phyloP scores from a whole-genome alignment of 768 basidiomycete species.

The Auricularia sp. region DNA sequence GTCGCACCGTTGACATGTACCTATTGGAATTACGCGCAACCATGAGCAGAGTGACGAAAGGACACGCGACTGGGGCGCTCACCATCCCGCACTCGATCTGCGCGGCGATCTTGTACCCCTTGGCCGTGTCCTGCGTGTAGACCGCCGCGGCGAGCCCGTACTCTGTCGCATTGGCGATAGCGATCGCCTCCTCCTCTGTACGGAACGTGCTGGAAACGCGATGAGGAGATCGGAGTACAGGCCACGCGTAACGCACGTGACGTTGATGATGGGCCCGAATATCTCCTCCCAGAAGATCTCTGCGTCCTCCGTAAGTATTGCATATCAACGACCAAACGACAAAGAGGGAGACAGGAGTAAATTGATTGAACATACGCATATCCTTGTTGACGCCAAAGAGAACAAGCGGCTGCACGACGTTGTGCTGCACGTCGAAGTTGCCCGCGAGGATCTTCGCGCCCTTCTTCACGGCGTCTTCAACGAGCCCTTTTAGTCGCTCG shows the following conservation, averaged over 20 bases:
- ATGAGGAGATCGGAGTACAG: background rate
- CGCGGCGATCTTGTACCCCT: constrained; percentile 17
- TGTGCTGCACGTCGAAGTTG: background rate
- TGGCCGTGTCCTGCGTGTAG: constrained; percentile 16
- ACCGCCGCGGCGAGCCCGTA: constrained; percentile 25
- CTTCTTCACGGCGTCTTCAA: constrained; percentile 12
- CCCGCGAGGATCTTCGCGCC: constrained; percentile 2
- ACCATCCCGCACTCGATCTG: constrained; percentile 21
- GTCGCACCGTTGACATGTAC: constrained; percentile 23
- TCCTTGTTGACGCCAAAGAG: background rate
- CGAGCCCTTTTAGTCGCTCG: constrained; percentile 7
- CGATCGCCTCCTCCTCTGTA: constrained; percentile 18
- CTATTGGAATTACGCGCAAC: background rate
- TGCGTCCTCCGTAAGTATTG: background rate
- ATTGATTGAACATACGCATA: background rate
- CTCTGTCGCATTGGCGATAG: constrained; percentile 23
- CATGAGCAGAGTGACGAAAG: background rate
- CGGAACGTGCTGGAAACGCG: constrained; percentile 7
- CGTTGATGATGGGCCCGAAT: background rate
- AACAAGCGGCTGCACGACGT: background rate
- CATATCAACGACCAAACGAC: too few relatives aligned
- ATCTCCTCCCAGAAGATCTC: background rate
- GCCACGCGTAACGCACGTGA: background rate
- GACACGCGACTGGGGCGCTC: background rate
- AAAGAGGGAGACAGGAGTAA: too few relatives aligned